Evolutionary conservation across 2,329 filamentous ascomycete genomes (phyloP).

Genomic region (Penicillium palitans): DNA sequence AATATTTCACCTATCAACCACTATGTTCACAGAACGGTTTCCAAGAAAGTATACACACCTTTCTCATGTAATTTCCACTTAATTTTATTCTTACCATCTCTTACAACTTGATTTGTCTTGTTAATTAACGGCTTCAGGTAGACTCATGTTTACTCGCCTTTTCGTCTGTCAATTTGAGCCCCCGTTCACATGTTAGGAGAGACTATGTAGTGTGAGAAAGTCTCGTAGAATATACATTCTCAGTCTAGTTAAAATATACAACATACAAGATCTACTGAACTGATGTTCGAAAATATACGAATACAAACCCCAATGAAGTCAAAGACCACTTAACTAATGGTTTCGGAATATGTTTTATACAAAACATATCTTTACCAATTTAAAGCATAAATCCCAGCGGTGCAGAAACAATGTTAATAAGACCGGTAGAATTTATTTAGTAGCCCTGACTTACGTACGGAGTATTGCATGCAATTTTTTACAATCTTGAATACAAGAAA

Average conservation of each 20-base stretch:
- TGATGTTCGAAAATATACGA: not conserved
- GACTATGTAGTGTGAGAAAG: not conserved
- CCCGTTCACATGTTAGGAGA: not conserved
- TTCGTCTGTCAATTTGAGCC: not conserved
- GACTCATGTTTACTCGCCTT: not conserved
- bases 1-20: not conserved
- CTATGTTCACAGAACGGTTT: not conserved
- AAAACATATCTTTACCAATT: not conserved
- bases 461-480: not conserved
- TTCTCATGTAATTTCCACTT: not conserved
- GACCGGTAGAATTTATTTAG: not conserved
- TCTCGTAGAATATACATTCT: not conserved
- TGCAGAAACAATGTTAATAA: not conserved
- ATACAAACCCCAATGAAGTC: not conserved
- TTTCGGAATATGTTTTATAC: not conserved
- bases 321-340: too few relatives aligned
- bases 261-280: not conserved
- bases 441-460: too few relatives aligned
- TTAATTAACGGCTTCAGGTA: not conserved
- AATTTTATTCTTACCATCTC: not conserved
- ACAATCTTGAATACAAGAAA: not conserved
- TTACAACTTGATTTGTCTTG: not conserved
- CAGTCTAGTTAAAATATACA: not conserved
- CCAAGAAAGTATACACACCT: not conserved
- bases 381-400: too few relatives aligned